Conservation (phyloP, 1,284 basidiomycete species). For the Salmacisia buchloeana region DNA sequence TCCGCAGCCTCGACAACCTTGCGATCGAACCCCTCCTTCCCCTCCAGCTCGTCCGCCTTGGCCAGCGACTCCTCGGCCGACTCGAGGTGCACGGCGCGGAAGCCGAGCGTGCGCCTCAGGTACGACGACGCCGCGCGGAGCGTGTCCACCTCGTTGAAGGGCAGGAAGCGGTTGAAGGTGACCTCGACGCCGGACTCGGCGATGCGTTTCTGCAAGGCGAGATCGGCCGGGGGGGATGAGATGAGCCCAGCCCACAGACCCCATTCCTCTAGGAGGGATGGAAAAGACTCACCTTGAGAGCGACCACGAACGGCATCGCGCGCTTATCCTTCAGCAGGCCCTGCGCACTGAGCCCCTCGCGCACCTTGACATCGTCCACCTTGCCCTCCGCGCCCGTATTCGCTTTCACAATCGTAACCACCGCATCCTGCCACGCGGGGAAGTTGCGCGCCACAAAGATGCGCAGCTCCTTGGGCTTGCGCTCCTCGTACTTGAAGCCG, state of each 20-base stretch:
- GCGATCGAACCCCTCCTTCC: slow-evolving; percentile 61
- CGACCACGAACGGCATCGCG: slow-evolving; percentile 88
- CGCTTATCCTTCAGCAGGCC: slow-evolving; percentile 93
- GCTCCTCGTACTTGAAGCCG: slow-evolving; percentile 36
- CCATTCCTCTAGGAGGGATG: neutral
- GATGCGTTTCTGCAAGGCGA: slow-evolving; percentile 66
- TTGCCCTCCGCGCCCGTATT: slow-evolving; percentile 62
- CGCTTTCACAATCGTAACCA: slow-evolving; percentile 70
- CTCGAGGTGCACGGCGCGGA: slow-evolving; percentile 67
- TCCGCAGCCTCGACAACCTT: slow-evolving; percentile 75
- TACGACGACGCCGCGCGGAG: slow-evolving; percentile 59
- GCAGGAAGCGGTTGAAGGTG: slow-evolving; percentile 79
- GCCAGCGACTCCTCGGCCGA: slow-evolving; percentile 64
- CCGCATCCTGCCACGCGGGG: slow-evolving; percentile 87
- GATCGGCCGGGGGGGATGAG: neutral
- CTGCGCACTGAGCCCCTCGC: slow-evolving; percentile 64
- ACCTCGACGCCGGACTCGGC: slow-evolving; percentile 68
- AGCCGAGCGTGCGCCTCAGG: slow-evolving; percentile 73
- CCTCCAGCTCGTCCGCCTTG: slow-evolving; percentile 54
- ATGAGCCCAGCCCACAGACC: no score
- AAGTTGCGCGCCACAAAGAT: slow-evolving; percentile 85
- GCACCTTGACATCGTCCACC: slow-evolving; percentile 79
- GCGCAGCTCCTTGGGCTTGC: slow-evolving; percentile 66
- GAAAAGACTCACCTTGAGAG: slow-evolving; percentile 67
- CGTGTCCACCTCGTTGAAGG: slow-evolving; percentile 79